Percentiles rank a stretch among this genome's conserved stretches.
Conservation (phyloP, 352 stramenopile species). For the Pythium pyrilobum region DNA sequence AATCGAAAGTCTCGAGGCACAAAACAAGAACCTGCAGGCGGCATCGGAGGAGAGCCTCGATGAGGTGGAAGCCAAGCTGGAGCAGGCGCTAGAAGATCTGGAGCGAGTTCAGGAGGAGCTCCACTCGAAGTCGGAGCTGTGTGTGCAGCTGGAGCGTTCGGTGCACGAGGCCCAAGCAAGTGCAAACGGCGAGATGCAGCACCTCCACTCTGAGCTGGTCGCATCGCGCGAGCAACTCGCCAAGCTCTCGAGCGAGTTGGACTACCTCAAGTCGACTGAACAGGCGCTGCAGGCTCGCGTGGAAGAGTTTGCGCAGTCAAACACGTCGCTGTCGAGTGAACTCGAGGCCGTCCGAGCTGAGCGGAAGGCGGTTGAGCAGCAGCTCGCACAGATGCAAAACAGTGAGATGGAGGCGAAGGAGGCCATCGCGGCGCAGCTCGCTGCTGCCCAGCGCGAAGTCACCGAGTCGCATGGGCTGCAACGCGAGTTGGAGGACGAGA, state of each 20-base stretch:
- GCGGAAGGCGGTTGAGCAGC: constrained; percentile 27
- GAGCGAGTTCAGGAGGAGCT: constrained; percentile 30
- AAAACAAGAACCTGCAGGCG: constrained; percentile 63
- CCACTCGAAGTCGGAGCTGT: constrained; percentile 27
- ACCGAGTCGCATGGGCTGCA: constrained; percentile 22
- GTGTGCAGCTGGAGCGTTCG: constrained; percentile 21
- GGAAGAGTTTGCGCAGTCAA: constrained; percentile 11
- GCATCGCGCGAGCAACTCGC: neutral
- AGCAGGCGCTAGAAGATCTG: constrained; percentile 39
- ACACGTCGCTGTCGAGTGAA: constrained; percentile 26
- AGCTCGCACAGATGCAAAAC: constrained; percentile 32
- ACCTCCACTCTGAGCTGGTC: constrained; percentile 6
- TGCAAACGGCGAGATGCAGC: constrained; percentile 2
- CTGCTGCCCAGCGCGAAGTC: constrained; percentile 6
- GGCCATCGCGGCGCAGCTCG: constrained; percentile 18
- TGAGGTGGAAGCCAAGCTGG: constrained; percentile 56
- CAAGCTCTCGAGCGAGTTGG: constrained; percentile 6
- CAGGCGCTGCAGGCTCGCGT: constrained; percentile 5
- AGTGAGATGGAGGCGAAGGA: constrained; percentile 30
- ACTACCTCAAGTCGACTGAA: constrained; percentile 16
- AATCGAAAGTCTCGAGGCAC: constrained; percentile 31
- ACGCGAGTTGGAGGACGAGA: constrained; percentile 37
- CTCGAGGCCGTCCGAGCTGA: constrained; percentile 28
- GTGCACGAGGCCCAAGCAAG: constrained; percentile 12
- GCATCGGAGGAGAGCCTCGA: constrained; percentile 56